Base-by-base conservation (phyloP, 2,329 filamentous ascomycete genomes). In the Colletotrichum tanaceti region DNA sequence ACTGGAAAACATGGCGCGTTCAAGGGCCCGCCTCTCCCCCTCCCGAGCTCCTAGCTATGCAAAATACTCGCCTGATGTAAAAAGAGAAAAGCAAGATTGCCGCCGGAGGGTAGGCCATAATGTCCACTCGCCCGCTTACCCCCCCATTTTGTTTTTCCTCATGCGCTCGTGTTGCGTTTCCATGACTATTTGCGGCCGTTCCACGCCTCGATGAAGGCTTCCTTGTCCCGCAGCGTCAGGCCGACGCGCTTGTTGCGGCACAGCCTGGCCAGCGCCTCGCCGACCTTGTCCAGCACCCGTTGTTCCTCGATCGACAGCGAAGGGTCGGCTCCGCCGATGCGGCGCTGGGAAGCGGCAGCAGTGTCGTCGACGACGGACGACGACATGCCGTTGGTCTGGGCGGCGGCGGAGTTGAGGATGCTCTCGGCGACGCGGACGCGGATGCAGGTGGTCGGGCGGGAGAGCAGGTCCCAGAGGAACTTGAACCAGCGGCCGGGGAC, bases 181-280 rank as follows among this genome's bases (percentile, higher is more conserved):
- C 38, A 24, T 28, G 59, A 62, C 75, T 77, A 80, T 57, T 79
- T 80, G 52, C 70, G 61, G 14, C 81, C 82, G 10, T 76, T 79
- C 79, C 85, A 95, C 38, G 90, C 89, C 63, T 90, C 86, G 35
- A 97, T 85, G 79, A 99, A 99, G 6, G 89, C 88, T 28, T 85
- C 82, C 84, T 99, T 99, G 70, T 98, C 93, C 74, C 86, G 83
- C 63, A 97, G 85, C 0, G 93, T 94, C 72, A 99, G 78, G 0
- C 92, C 94, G 1, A 99, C 93, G 64, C 95, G 87, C 83, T 97
- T 97, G 46, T 96, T 94, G 70, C 96, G 85, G 1, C 94, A 93
- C 61, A 99, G 79, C 61, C 95, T 83, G n/a, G 96, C 94, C 64
- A 99, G 82, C 13, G 94, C 90, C 73, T 98, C 96, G 1, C 89